These are phyloP conservation scores for Arabis hirsuta DNA, from an alignment of 345 rosid species.

Conservation along the genomic window DNA sequence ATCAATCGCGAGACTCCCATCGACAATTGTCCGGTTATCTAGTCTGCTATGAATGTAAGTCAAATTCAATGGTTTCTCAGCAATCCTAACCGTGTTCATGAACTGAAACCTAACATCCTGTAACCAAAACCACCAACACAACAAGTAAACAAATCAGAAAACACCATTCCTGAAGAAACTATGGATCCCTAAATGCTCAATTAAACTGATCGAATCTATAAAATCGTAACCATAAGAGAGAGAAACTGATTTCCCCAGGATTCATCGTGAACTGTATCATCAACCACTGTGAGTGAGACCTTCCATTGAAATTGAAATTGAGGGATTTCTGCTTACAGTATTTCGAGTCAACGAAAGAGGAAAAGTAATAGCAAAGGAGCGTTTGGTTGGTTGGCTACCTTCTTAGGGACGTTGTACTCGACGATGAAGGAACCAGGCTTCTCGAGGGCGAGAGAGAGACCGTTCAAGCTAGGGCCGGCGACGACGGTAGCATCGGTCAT, in stretches of 20 bases:
- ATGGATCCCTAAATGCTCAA: too few relatives aligned
- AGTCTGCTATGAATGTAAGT: constrained; percentile 76
- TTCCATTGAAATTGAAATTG: not conserved
- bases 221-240: too few relatives aligned
- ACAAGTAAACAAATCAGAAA: not conserved
- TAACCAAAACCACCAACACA: not conserved
- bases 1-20: constrained; percentile 65
- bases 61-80: constrained; percentile 78
- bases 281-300: too few relatives aligned
- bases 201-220: too few relatives aligned
- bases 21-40: constrained; percentile 71
- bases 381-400: constrained; percentile 42
- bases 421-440: constrained; percentile 82
- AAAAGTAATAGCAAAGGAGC: not conserved
- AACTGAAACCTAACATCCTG: constrained; percentile 95
- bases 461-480: constrained; percentile 79
- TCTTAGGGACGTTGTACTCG: constrained; percentile 82
- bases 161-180: not conserved
- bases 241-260: too few relatives aligned
- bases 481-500: constrained; percentile 82
- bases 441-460: constrained; percentile 73
- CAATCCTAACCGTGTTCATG: constrained; percentile 74
- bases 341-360: constrained; percentile 15
- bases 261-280: too few relatives aligned
- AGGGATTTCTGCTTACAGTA: not conserved